phyloP scores from a whole-genome alignment of 257 asterid species.

The Linderniella brevidens region DNA sequence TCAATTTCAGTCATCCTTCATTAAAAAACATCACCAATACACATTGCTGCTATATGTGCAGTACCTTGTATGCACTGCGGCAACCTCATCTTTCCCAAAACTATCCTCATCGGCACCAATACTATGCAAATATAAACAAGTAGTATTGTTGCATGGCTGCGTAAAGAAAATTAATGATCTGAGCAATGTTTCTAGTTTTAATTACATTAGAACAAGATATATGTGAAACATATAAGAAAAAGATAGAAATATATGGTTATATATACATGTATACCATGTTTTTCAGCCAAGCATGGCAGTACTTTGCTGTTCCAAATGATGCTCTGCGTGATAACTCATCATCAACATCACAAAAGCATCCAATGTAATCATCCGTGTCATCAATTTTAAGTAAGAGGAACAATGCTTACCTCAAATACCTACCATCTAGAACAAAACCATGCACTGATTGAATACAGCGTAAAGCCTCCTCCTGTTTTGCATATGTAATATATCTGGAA shows the following conservation, averaged over 20 bases:
- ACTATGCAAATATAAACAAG: constrained; percentile 84
- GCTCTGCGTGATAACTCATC: constrained; percentile 52
- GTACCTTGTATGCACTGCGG: constrained; percentile 93
- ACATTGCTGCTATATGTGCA: constrained; percentile 2
- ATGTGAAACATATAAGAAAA: neutral
- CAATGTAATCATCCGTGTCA: neutral
- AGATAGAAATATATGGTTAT: constrained; percentile 10
- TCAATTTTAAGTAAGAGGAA: constrained; percentile 9
- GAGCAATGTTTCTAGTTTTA: too few species aligned
- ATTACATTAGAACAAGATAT: too few species aligned
- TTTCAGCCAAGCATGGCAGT: constrained; percentile 95
- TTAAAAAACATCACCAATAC: neutral
- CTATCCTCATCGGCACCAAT: constrained; percentile 91
- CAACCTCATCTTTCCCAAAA: constrained; percentile 91
- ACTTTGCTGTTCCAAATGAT: constrained; percentile 96
- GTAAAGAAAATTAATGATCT: constrained; percentile 14
- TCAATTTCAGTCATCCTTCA: too few species aligned
- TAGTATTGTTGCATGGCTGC: constrained; percentile 85
- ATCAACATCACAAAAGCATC: constrained; percentile 3
- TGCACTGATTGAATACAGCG: constrained; percentile 84
- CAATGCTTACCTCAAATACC: constrained; percentile 54
- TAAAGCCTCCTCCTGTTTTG: constrained; percentile 87
- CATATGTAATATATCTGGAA: constrained; percentile 72
- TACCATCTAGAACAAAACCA: constrained; percentile 79
- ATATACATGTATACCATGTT: constrained; percentile 49